Percentiles rank a stretch among this genome's conserved stretches.
Conservation (phyloP, 2,329 filamentous ascomycete species). For the Monascus ruber region DNA sequence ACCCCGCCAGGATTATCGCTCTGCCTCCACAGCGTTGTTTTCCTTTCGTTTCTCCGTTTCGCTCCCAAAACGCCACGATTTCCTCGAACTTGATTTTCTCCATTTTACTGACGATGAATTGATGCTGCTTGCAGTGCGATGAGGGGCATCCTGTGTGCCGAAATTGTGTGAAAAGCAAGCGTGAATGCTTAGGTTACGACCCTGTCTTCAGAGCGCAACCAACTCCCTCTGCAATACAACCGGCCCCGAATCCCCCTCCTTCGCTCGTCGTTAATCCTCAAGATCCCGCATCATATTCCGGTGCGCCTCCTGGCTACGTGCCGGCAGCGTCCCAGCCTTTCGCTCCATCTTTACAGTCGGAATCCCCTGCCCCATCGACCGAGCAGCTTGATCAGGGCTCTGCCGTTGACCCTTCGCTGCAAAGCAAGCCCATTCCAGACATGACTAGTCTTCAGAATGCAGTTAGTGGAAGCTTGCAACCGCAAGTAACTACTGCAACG, state of each 20-base stretch:
- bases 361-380: conserved; percentile 27
- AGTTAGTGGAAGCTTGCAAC: conserved; percentile 16
- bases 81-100: conserved; percentile 7
- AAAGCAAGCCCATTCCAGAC: conserved; percentile 8
- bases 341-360: conserved; percentile 25
- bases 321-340: conserved; percentile 28
- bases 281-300: conserved; percentile 25
- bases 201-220: conserved; percentile 63
- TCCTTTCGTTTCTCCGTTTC: conserved; percentile 1
- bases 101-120: conserved; percentile 9
- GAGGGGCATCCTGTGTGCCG: conserved; percentile 82
- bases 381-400: conserved; percentile 47
- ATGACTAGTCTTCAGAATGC: conserved; percentile 25
- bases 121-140: conserved; percentile 60
- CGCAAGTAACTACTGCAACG: conserved; percentile 14
- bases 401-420: conserved; percentile 55
- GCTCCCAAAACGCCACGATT: neutral
- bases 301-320: conserved; percentile 29
- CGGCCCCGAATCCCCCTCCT: conserved; percentile 34
- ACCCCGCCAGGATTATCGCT: conserved; percentile 13
- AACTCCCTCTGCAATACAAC: conserved; percentile 57
- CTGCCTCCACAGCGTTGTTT: conserved; percentile 5
- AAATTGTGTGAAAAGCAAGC: conserved; percentile 58
- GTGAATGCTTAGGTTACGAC: conserved; percentile 57
- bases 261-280: conserved; percentile 31